Conservation (phyloP, 2,329 filamentous ascomycete species). For the Trichoderma breve region DNA sequence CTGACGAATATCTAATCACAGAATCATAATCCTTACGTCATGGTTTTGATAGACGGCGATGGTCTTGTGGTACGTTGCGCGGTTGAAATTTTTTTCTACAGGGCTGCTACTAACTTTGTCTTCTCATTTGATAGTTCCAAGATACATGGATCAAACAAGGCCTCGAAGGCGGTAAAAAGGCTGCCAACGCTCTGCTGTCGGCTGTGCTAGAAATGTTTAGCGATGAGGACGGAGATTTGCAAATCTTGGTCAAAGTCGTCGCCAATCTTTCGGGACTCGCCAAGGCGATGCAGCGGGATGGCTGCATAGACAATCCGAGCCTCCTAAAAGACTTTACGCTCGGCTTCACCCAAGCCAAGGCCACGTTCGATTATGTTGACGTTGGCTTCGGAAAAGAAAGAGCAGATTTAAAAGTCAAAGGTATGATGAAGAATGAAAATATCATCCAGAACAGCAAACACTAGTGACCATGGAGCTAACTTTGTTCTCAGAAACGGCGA, state of each 20-base stretch:
- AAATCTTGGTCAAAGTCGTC: constrained; percentile 56
- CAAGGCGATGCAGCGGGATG: constrained; percentile 49
- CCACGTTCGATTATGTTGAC: constrained; percentile 63
- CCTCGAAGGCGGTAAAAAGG: constrained; percentile 53
- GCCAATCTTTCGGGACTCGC: constrained; percentile 53
- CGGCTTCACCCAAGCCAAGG: constrained; percentile 59
- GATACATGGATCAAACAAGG: constrained; percentile 54
- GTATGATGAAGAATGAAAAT: constrained; percentile 34
- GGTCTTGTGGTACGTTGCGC: constrained; percentile 51
- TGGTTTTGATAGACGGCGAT: constrained; percentile 62
- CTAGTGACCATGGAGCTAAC: background rate
- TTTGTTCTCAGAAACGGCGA: constrained; percentile 43
- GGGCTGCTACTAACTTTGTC: background rate
- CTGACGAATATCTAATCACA: constrained; percentile 27
- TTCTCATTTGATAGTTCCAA: constrained; percentile 56
- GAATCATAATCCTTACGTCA: constrained; percentile 58
- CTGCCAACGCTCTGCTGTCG: constrained; percentile 49
- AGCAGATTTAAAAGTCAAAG: constrained; percentile 60
- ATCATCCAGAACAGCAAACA: background rate
- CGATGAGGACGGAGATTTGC: constrained; percentile 45
- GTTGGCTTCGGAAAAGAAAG: constrained; percentile 59
- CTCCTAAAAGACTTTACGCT: constrained; percentile 55
- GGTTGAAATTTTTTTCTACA: background rate
- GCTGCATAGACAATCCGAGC: constrained; percentile 43
- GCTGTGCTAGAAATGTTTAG: constrained; percentile 48